These are phyloP conservation scores for Lactifluus rugatus DNA, from an alignment of 768 basidiomycete genomes.

Conservation along the genomic window DNA sequence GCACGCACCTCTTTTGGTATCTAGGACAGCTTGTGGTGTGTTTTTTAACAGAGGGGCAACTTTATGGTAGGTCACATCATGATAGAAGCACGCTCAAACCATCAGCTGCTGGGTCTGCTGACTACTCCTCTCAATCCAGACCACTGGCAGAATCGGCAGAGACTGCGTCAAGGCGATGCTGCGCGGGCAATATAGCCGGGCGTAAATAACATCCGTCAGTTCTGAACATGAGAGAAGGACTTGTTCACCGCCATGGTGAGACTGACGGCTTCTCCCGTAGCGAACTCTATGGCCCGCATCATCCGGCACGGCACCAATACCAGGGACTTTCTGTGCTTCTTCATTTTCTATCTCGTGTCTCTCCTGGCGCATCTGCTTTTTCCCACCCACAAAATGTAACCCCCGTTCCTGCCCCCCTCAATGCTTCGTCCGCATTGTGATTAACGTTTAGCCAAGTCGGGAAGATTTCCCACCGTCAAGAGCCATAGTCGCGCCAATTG, in stretches of 20 bases:
- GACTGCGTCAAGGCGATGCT: conserved; percentile 67
- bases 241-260: background rate
- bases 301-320: conserved; percentile 68
- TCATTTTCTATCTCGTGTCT: conserved; percentile 70
- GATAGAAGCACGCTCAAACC: background rate
- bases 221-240: background rate
- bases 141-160: conserved; percentile 61
- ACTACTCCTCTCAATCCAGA: conserved; percentile 41
- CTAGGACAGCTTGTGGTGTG: conserved; percentile 71
- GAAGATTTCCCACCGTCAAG: conserved; percentile 70
- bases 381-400: conserved; percentile 68
- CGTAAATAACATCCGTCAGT: conserved; percentile 54
- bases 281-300: conserved; percentile 64
- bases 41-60: conserved; percentile 63
- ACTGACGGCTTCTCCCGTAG: conserved; percentile 27
- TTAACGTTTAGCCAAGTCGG: conserved; percentile 33
- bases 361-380: conserved; percentile 75
- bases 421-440: conserved; percentile 5
- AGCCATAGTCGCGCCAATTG: conserved; percentile 58
- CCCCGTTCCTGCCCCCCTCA: conserved; percentile 1
- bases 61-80: conserved; percentile 44
- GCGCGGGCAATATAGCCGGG: conserved; percentile 69
- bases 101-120: background rate
- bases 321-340: conserved; percentile 72
- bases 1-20: conserved; percentile 69